These are phyloP conservation scores for Penicillium sp. DNA, from an alignment of 2,329 filamentous ascomycete genomes.

Conservation along the genomic window DNA sequence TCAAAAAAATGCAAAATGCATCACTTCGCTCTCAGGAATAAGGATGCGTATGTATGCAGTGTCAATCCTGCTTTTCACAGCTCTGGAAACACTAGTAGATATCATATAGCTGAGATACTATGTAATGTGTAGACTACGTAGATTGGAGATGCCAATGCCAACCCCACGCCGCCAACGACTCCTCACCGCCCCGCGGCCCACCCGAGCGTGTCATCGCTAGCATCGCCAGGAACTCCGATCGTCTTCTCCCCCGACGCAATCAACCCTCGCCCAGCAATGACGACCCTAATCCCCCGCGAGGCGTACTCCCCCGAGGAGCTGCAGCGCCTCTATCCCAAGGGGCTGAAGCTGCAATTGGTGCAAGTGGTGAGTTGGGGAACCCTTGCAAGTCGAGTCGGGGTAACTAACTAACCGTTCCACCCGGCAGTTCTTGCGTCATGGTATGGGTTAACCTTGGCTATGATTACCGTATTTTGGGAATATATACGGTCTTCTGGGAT, in stretches of 20 bases:
- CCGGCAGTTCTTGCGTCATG: slow-evolving; percentile 67
- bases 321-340: slow-evolving; percentile 73
- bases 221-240: slow-evolving; percentile 1
- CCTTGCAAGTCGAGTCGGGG: background rate
- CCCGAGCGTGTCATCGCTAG: slow-evolving; percentile 8
- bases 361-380: slow-evolving; percentile 64
- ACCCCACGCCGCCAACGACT: background rate
- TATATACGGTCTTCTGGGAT: background rate
- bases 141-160: background rate
- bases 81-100: background rate
- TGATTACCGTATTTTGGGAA: background rate
- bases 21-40: too few relatives aligned
- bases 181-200: slow-evolving; percentile 22
- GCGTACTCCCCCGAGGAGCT: slow-evolving; percentile 84
- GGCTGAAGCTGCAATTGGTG: slow-evolving; percentile 81
- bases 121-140: background rate
- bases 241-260: slow-evolving; percentile 11
- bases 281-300: slow-evolving; percentile 70
- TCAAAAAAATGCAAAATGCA: background rate
- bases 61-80: too few relatives aligned
- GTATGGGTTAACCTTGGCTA: slow-evolving; percentile 34
- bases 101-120: background rate
- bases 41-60: too few relatives aligned
- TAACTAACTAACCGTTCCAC: slow-evolving; percentile 15
- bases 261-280: slow-evolving; percentile 58